Evolutionary conservation across 2,329 filamentous ascomycete genomes (phyloP).

Genomic region (Penicillium expansum): DNA sequence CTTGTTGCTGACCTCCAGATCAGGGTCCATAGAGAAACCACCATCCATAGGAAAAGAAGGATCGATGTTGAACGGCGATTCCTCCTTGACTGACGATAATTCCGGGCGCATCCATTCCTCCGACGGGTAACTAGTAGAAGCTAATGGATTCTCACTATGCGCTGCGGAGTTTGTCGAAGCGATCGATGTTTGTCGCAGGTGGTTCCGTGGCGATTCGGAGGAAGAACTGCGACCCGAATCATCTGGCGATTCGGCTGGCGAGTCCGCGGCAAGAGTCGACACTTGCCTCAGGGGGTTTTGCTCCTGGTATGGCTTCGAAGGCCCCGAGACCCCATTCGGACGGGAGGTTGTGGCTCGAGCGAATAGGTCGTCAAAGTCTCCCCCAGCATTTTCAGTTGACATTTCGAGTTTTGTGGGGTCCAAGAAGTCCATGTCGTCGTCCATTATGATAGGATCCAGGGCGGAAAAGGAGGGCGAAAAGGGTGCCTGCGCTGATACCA

Average conservation of each 20-base stretch:
- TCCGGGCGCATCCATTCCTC: conserved; percentile 41
- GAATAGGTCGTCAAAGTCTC: conserved; percentile 45
- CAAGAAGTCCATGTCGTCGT: conserved; percentile 46
- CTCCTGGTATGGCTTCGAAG: conserved; percentile 32
- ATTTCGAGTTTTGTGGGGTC: conserved; percentile 39
- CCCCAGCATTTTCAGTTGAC: conserved; percentile 36
- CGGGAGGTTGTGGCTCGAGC: conserved; percentile 33
- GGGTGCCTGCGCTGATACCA: conserved; percentile 36
- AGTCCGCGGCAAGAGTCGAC: conserved; percentile 36
- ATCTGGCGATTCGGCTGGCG: conserved; percentile 46
- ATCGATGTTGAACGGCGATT: conserved; percentile 42
- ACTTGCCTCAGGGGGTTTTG: conserved; percentile 35
- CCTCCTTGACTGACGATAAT: conserved; percentile 37
- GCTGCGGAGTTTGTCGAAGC: conserved; percentile 41
- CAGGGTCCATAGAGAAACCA: conserved; percentile 32
- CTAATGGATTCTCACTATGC: conserved; percentile 37
- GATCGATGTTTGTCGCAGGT: conserved; percentile 42
- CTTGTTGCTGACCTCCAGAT: conserved; percentile 47
- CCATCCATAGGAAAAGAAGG: conserved; percentile 36
- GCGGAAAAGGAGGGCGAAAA: conserved; percentile 40
- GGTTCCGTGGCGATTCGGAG: conserved; percentile 42
- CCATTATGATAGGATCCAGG: conserved; percentile 43
- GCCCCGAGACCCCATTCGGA: conserved; percentile 27
- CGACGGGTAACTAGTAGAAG: conserved; percentile 35
- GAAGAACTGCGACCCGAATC: conserved; percentile 45